These are phyloP conservation scores for Areca catechu DNA, from an alignment of 176 grass and related monocot species.

Conservation along the genomic window DNA sequence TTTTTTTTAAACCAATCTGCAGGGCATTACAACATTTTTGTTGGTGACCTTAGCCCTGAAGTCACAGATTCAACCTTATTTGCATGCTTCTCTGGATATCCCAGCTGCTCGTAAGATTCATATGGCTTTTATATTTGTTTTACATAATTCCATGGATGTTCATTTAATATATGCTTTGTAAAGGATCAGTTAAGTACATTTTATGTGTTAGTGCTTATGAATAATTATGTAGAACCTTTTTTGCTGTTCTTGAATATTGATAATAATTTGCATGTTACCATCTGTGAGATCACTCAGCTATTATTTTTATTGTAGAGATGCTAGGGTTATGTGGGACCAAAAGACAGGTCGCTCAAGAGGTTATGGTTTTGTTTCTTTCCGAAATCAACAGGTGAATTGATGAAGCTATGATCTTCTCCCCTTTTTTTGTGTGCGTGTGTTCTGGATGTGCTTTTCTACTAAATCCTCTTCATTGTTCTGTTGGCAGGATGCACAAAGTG, in stretches of 20 bases:
- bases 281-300: no score
- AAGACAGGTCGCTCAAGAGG: constrained; percentile 22
- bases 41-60: constrained; percentile 94
- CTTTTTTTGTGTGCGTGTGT: no score
- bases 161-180: no score
- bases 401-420: not conserved
- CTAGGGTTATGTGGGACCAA: constrained; percentile 24
- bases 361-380: constrained; percentile 24
- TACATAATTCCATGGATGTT: not conserved
- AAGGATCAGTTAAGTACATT: no score
- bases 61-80: constrained; percentile 91
- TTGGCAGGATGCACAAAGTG: constrained; percentile 86
- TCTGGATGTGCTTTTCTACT: no score
- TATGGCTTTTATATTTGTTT: constrained; percentile 1
- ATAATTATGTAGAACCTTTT: no score
- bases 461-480: constrained; percentile 10
- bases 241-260: no score
- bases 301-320: constrained; percentile 39
- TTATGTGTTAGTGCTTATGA: no score
- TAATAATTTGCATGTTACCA: no score
- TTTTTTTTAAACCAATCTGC: not conserved
- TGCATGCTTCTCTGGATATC: constrained; percentile 76
- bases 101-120: constrained; percentile 80
- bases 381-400: constrained; percentile 15
- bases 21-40: constrained; percentile 96